A percentile compares a stretch with the other conserved stretches of the same genome.
phyloP scores from a whole-genome alignment of 1,139 yeast genomes.

The Saccharomyces pastorianus region DNA sequence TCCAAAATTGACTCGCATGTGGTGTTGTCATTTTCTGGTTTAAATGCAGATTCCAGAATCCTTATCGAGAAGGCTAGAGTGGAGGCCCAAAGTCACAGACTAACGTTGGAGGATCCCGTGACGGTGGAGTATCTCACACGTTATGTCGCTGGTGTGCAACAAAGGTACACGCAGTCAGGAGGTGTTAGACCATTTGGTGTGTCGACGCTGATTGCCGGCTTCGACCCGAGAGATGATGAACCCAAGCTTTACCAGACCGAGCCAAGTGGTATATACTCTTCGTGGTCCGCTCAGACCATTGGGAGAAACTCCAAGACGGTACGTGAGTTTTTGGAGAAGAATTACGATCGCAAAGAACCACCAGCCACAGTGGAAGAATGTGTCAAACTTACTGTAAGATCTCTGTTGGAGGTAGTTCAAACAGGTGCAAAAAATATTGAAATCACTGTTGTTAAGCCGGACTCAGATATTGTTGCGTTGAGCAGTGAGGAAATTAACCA shows the following conservation, averaged over 20 bases:
- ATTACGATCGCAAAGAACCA: constrained; percentile 49
- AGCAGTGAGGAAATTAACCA: constrained; percentile 66
- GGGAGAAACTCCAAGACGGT: constrained; percentile 95
- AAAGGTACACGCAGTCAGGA: constrained; percentile 94
- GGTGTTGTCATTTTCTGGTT: constrained; percentile 90
- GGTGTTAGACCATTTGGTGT: constrained; percentile 96
- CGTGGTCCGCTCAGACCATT: constrained; percentile 98
- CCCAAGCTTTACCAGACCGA: constrained; percentile 92
- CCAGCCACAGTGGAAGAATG: constrained; percentile 68
- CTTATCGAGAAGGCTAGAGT: constrained; percentile 91
- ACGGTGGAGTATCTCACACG: constrained; percentile 86
- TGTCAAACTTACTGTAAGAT: constrained; percentile 72
- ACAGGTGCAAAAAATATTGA: constrained; percentile 96
- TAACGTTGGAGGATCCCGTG: constrained; percentile 90
- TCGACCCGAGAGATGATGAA: constrained; percentile 71
- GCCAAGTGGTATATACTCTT: constrained; percentile 94
- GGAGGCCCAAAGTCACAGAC: constrained; percentile 93
- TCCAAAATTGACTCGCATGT: constrained; percentile 87
- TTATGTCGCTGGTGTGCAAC: constrained; percentile 95
- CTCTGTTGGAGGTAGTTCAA: constrained; percentile 91
- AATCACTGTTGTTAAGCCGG: constrained; percentile 77
- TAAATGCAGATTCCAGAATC: constrained; percentile 95
- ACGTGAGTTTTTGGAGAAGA: constrained; percentile 88
- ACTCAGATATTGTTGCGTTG: constrained; percentile 44
- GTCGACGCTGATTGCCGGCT: constrained; percentile 90